Percentiles rank a stretch among this genome's conserved stretches.
Evolutionary conservation across 352 stramenopile species (phyloP).

Genomic region (Globisporangium iwayamae): DNA sequence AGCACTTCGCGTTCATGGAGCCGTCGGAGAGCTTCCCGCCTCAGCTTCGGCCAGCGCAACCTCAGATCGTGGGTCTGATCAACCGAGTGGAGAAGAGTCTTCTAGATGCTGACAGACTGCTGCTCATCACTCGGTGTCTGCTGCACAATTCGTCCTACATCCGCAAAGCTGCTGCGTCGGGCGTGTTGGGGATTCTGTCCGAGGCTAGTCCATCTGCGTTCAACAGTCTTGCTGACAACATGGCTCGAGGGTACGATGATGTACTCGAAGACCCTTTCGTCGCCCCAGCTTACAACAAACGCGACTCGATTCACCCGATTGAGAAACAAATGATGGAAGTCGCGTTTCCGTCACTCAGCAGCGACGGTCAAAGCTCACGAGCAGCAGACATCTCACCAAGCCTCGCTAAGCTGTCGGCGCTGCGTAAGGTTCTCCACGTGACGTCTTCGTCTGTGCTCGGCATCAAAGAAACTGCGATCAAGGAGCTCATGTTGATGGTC

Average conservation of each 20-base stretch:
- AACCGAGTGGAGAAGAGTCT: constrained; percentile 36
- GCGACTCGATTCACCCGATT: constrained; percentile 1
- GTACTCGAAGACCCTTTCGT: constrained; percentile 16
- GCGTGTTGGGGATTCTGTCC: constrained; percentile 31
- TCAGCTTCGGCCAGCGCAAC: constrained; percentile 26
- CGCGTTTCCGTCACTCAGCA: constrained; percentile 5
- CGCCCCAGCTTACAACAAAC: constrained; percentile 2
- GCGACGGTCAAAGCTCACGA: background rate
- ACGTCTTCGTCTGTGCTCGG: background rate
- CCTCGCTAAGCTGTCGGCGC: constrained; percentile 9
- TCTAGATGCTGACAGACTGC: constrained; percentile 12
- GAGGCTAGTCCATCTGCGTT: constrained; percentile 6
- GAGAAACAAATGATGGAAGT: constrained; percentile 7
- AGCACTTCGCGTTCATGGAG: constrained; percentile 59
- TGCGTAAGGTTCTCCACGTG: constrained; percentile 12
- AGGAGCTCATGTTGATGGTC: constrained; percentile 24
- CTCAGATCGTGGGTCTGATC: constrained; percentile 34
- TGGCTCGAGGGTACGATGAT: background rate
- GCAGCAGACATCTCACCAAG: constrained; percentile 18
- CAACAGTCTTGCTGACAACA: constrained; percentile 13
- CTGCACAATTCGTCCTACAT: constrained; percentile 49
- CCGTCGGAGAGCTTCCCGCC: constrained; percentile 17
- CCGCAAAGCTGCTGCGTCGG: constrained; percentile 41
- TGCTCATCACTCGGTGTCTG: constrained; percentile 46
- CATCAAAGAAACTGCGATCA: constrained; percentile 22